Evolutionary conservation across 495 filamentous ascomycete genomes (phyloP).

Genomic region (Sporormia fimetaria): DNA sequence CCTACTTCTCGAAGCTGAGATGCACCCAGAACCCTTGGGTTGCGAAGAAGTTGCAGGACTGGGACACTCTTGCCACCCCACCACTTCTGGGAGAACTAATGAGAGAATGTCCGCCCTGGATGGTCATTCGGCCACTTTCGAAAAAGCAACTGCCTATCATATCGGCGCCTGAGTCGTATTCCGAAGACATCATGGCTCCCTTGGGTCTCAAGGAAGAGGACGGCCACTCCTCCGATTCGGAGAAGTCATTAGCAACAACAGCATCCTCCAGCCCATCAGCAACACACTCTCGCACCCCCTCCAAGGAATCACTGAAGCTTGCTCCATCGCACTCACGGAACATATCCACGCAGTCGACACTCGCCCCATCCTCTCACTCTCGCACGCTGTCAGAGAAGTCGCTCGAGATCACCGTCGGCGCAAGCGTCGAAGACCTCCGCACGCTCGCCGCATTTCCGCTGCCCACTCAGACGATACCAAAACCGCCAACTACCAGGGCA

Average conservation of each 20-base stretch:
- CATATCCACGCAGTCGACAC: no score
- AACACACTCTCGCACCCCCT: no score
- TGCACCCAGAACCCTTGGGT: slow-evolving; percentile 27
- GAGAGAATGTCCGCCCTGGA: slow-evolving; percentile 21
- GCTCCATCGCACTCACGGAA: no score
- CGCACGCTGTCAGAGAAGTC: slow-evolving; percentile 1
- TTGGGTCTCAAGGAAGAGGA: not conserved
- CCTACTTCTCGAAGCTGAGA: slow-evolving; percentile 25
- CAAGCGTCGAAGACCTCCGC: slow-evolving; percentile 16
- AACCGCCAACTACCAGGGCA: not conserved
- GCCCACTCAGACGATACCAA: not conserved
- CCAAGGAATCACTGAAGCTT: no score
- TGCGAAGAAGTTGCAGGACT: slow-evolving; percentile 18
- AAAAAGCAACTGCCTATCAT: slow-evolving; percentile 3
- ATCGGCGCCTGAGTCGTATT: slow-evolving; percentile 9
- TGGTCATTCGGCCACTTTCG: slow-evolving; percentile 16
- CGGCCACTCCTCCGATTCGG: slow-evolving; percentile 6
- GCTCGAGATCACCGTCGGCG: slow-evolving; percentile 21
- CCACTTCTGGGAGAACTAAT: slow-evolving; percentile 15
- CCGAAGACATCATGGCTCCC: slow-evolving; percentile 8
- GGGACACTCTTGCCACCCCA: slow-evolving; percentile 7
- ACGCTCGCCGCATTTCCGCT: slow-evolving; percentile 6
- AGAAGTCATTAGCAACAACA: no score
- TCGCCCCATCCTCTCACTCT: slow-evolving; percentile 8
- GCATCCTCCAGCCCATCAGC: no score